Conservation (phyloP, 1,284 basidiomycete genomes). For the Ustilago vetiveriae region DNA sequence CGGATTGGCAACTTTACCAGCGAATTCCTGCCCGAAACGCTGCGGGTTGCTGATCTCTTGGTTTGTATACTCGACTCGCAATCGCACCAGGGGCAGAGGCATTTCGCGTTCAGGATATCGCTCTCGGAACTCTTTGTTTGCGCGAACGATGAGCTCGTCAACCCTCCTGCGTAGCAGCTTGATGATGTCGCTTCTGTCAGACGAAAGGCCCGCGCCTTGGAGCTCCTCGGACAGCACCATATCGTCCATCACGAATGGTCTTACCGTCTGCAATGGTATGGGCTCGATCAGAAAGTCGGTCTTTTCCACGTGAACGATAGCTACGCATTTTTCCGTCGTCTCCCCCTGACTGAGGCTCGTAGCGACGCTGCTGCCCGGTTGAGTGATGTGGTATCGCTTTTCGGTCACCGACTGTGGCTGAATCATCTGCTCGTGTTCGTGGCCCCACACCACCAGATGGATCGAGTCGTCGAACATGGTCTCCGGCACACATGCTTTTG, state of each 20-base stretch:
- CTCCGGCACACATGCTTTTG: slow-evolving; percentile 91
- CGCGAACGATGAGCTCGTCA: slow-evolving; percentile 75
- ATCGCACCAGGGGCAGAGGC: slow-evolving; percentile 81
- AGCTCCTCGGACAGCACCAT: slow-evolving; percentile 76
- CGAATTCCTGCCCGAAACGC: slow-evolving; percentile 94
- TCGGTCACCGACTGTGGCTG: slow-evolving; percentile 88
- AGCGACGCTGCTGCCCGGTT: slow-evolving; percentile 94
- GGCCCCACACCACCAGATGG: slow-evolving; percentile 95
- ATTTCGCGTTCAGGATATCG: slow-evolving; percentile 69
- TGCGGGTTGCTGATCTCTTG: slow-evolving; percentile 77
- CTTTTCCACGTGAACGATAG: slow-evolving; percentile 72
- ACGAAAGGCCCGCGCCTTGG: slow-evolving; percentile 32
- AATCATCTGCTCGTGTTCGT: slow-evolving; percentile 97
- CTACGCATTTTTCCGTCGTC: slow-evolving; percentile 54
- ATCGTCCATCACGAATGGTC: slow-evolving; percentile 93
- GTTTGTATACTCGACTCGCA: slow-evolving; percentile 71
- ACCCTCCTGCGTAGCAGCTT: slow-evolving; percentile 53
- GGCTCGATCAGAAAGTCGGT: slow-evolving; percentile 87
- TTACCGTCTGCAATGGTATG: slow-evolving; percentile 85
- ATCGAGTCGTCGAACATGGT: slow-evolving; percentile 96
- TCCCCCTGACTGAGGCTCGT: slow-evolving; percentile 73
- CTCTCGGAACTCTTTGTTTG: slow-evolving; percentile 80
- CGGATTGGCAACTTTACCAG: slow-evolving; percentile 90
- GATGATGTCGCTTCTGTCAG: slow-evolving; percentile 48
- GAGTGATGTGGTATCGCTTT: slow-evolving; percentile 88